A percentile compares a stretch with the other conserved stretches of the same genome.
phyloP scores from a whole-genome alignment of 2,329 filamentous ascomycete species.

The Taxawa tesnikishii region DNA sequence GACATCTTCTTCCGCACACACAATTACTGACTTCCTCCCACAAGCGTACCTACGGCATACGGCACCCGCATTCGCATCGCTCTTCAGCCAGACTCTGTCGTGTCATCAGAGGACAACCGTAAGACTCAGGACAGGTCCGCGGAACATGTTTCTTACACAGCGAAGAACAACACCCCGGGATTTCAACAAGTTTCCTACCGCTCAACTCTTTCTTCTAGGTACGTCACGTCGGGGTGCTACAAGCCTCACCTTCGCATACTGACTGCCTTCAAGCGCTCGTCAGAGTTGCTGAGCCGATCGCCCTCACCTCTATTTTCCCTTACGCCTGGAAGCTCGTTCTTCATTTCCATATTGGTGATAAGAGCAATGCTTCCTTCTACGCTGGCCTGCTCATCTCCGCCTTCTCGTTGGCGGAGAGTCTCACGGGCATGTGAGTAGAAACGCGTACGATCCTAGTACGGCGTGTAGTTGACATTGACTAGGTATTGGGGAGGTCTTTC shows the following conservation, averaged over 20 bases:
- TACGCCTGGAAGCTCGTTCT: slow-evolving; percentile 81
- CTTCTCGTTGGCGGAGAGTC: slow-evolving; percentile 69
- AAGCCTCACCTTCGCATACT: slow-evolving; percentile 1
- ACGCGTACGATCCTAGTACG: neutral
- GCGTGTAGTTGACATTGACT: neutral
- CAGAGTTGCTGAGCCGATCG: slow-evolving; percentile 83
- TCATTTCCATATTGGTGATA: slow-evolving; percentile 58
- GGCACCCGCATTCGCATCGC: too few relatives aligned
- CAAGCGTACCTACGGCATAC: too few relatives aligned
- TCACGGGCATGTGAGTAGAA: slow-evolving; percentile 55
- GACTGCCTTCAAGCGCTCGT: slow-evolving; percentile 64
- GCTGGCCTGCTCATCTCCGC: slow-evolving; percentile 79
- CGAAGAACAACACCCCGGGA: slow-evolving; percentile 43
- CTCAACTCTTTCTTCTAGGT: slow-evolving; percentile 79
- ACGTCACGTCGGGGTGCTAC: slow-evolving; percentile 27
- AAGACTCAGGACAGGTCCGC: neutral
- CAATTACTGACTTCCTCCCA: too few relatives aligned
- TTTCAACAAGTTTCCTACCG: slow-evolving; percentile 64
- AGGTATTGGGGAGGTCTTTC: slow-evolving; percentile 71
- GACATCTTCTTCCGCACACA: too few relatives aligned
- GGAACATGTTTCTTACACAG: slow-evolving; percentile 46
- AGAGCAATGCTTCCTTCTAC: slow-evolving; percentile 72
- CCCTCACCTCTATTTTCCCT: slow-evolving; percentile 84
- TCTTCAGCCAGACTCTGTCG: too few relatives aligned
- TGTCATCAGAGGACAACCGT: neutral